phyloP scores from a whole-genome alignment of 495 filamentous ascomycete species.

The Aspergillus sclerotioniger region DNA sequence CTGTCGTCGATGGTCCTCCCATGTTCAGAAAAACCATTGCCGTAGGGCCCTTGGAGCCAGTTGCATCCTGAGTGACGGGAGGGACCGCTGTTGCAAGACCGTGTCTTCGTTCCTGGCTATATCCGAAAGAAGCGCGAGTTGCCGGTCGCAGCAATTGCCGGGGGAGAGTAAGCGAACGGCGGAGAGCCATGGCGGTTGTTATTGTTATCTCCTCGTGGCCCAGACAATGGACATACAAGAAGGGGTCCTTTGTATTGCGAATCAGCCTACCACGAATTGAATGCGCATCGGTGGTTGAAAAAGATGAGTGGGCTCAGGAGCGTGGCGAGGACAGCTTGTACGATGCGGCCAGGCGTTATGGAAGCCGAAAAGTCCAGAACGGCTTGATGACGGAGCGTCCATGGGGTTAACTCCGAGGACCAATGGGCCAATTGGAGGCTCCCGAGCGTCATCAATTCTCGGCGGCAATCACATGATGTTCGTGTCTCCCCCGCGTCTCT shows the following conservation, averaged over 20 bases:
- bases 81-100: conserved; percentile 66
- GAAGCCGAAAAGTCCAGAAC: conserved; percentile 12
- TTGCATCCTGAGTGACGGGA: conserved; percentile 70
- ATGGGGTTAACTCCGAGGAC: conserved; percentile 7
- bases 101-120: conserved; percentile 25
- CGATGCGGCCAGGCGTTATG: background rate
- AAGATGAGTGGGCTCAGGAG: background rate
- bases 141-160: conserved; percentile 32
- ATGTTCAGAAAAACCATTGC: conserved; percentile 99
- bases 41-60: conserved; percentile 66
- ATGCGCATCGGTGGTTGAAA: background rate
- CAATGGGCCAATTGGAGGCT: conserved; percentile 27
- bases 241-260: background rate
- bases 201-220: background rate
- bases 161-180: conserved; percentile 30
- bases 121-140: conserved; percentile 24
- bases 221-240: background rate
- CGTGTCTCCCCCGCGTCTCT: conserved; percentile 35
- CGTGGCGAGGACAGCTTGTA: background rate
- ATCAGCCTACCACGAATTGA: background rate
- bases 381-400: conserved; percentile 16
- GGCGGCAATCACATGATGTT: conserved; percentile 37
- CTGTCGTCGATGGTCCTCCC: conserved; percentile 87
- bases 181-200: conserved; percentile 35
- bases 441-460: conserved; percentile 29